Base-by-base conservation (phyloP, 805 yeast genomes). In the Sugiyamaella americana region DNA sequence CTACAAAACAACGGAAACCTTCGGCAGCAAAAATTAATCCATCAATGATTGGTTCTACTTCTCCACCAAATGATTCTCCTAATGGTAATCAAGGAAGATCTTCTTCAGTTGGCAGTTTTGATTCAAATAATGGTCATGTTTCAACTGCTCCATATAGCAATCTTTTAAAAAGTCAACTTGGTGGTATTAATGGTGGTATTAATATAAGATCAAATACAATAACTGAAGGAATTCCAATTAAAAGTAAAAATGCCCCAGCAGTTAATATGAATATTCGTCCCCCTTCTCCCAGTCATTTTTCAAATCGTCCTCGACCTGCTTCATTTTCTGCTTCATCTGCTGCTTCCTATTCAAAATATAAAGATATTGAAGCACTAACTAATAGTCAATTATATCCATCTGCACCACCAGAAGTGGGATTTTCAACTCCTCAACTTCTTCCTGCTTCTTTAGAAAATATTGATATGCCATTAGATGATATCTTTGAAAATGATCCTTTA, bases 351-450 rank as follows among this genome's bases (percentile, higher is more conserved):
- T 71, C 82, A 1, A 74, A 74, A n/a, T 56, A 64, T 24, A 70
- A 72, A 51, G 82, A 76, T 40, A 37, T 59, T 2, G 63, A 50
- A 16, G 51, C 47, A 40, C 35, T 47, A 47, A n/a, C n/a, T n/a
- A 22, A 41, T 43, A 2, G 44, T 19, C 46, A 48, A 37, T 44
- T 41, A 43, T 51, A 54, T 46, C 51, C 51, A 17, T 37, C 50
- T 11, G 67, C 75, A 0, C 88, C 89, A 1, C 74, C 73, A 38
- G 87, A 84, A 57, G 88, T 84, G 21, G 85, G 82, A 1, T 86
- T 84, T 59, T 78, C 94, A 1, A 84, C 94, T 1, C 96, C 95
- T 2, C 95, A 87, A 61, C 58, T 79, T 39, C 58, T 71, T 10
- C 80, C 83, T 1, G 66, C 68, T 17, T 77, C 68, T 1, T 49